Evolutionary conservation across 441 rosid genomes (phyloP), one percentile per base, ranked within the genome.

Genomic region (Gossypium laxum): DNA sequence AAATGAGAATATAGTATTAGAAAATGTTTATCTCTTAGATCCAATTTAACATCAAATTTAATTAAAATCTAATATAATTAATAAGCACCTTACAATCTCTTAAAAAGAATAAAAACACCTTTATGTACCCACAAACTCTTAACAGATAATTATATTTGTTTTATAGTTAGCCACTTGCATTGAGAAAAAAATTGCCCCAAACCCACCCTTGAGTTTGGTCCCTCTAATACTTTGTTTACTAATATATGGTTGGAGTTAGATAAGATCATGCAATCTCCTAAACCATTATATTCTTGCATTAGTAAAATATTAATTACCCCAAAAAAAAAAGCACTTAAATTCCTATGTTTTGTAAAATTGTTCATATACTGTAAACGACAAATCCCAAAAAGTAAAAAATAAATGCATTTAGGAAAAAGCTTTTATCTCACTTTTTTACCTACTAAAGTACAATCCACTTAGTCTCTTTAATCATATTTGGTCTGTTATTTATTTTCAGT

Each of bases 231-330:
- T 24, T 11, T 3, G 6, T 22, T 22, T 21, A 2, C 17, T 8
- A 30, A 50, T 43, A 28, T 67, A 34, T 56, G 58, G 32, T 24
- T 55, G 65, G 66, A 43, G 32, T 4, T 10, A 24, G 57, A 65
- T 55, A 65, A 65, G 63, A 55, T 54, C 59, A 48, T 47, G 21
- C n/a, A 48, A 71, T 71, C 74, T 30, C 55, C 28, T 4, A 17
- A 10, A 51, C 67, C 18, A 30, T 2, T 0, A 12, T 7, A 51
- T 32, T 62, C 52, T 24, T 32, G 7, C 3, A 15, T 26, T 8
- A 10, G 47, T 32, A 21, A 14, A 26, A 7, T 3, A 4, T 1
- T 2, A 14, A 32, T 47, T 14, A 32, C 56, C 5, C 5, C 26
- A 6, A n/a, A 3, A 28, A 50, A 1, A 43, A 6, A n/a, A n/a